Base-by-base conservation (phyloP, 306 rosid genomes). In the Dalbergia cochinchinensis region DNA sequence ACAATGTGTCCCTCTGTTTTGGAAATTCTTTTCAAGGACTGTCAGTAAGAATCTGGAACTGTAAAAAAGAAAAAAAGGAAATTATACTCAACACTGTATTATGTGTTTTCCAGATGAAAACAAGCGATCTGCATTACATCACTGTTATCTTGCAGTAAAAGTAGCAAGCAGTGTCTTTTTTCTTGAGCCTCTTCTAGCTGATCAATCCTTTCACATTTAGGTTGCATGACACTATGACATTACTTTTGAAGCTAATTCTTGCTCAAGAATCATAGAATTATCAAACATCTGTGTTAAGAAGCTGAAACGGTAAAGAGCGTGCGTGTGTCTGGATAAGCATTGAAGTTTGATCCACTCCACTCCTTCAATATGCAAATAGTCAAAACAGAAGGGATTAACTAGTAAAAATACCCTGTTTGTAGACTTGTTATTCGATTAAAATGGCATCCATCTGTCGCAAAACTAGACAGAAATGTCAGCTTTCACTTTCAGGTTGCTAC, bases 401-500 rank as follows among this genome's bases (percentile, higher is more conserved):
- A 41, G 19, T 5, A 65, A 50, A 76, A 59, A 71, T 59, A 13
- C 35, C 9, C 19, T 76, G 67, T 16, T 77, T 65, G 50, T 20
- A 31, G 42, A 73, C 50, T 48, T 34, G 58, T 22, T 65, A 7
- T 33, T 76, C 8, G 1, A 19, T 1, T 19, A 48, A 11, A 35
- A 71, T 0, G 18, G 37, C 3, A 9, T 22, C 14, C 51, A 66
- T 26, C 41, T 50, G 1, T 5, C 7, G 26, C 57, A 64, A 39
- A 60, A 78, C 15, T 16, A 81, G 66, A 54, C 72, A 64, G 42
- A 45, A 1, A 33, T 16, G 13, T 70, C 48, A 67, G 68, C 50
- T 51, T 53, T 79, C n/a, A 77, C 50, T 44, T 58, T 79, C 37
- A 55, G 34, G 80, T 64, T 35, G 71, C 65, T 55, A 54, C 79